Percentiles rank a stretch among this genome's conserved stretches.
These are phyloP conservation scores for Rosa rugosa DNA, from an alignment of 306 rosid species.

Conservation along the genomic window DNA sequence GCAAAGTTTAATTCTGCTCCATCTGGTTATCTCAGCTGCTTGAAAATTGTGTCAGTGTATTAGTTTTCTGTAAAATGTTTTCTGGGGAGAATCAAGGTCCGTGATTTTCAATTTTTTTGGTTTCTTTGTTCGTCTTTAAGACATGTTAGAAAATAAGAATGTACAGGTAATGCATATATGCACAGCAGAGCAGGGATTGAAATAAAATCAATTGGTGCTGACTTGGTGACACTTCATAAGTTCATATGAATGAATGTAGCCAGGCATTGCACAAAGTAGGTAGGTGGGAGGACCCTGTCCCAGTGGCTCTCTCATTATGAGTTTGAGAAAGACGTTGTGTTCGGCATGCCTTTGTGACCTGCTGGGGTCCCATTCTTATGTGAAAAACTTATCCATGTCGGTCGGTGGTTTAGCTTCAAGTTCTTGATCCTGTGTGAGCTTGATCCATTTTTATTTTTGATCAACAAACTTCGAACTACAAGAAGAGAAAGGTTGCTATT, in stretches of 20 bases:
- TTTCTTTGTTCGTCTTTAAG: background rate
- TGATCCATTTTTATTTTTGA: background rate
- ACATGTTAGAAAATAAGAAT: background rate
- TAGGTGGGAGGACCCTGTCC: constrained; percentile 7
- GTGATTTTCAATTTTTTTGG: background rate
- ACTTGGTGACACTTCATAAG: background rate
- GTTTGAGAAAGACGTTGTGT: background rate
- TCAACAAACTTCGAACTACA: no score
- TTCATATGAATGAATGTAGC: background rate
- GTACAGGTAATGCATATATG: background rate
- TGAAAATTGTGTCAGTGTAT: constrained; percentile 34
- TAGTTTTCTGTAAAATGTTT: constrained; percentile 29
- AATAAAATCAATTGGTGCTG: background rate
- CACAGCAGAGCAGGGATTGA: background rate
- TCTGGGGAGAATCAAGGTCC: constrained; percentile 4
- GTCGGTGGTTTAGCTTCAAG: background rate
- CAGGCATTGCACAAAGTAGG: background rate
- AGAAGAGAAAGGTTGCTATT: background rate
- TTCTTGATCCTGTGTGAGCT: background rate
- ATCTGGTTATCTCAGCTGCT: constrained; percentile 33
- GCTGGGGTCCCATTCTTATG: background rate
- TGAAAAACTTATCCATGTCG: background rate
- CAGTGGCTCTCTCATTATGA: background rate
- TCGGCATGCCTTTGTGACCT: background rate
- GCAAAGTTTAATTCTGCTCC: constrained; percentile 23